Conservation (phyloP, 805 yeast genomes). For the Kazachstania martiniae region DNA sequence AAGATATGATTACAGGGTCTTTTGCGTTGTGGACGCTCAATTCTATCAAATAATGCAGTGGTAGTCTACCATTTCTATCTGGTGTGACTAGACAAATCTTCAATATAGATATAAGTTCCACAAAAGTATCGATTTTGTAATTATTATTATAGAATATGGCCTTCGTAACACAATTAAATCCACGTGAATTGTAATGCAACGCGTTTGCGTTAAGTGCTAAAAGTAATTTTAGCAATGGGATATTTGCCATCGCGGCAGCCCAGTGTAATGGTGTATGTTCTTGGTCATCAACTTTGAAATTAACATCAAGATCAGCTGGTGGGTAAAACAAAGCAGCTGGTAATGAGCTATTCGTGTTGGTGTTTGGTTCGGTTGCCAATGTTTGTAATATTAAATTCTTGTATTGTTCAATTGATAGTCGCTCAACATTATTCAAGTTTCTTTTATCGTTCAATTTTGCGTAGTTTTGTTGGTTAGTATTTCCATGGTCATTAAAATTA, state of each 20-base stretch:
- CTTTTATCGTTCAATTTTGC: not conserved
- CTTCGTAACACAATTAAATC: slow-evolving; percentile 62
- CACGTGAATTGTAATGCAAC: slow-evolving; percentile 39
- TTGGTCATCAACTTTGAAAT: slow-evolving; percentile 64
- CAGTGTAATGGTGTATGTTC: slow-evolving; percentile 78
- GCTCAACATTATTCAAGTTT: not conserved
- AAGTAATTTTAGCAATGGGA: slow-evolving; percentile 45
- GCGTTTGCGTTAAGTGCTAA: slow-evolving; percentile 54
- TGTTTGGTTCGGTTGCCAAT: slow-evolving; percentile 24
- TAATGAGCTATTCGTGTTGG: slow-evolving; percentile 21
- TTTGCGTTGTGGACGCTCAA: slow-evolving; percentile 40
- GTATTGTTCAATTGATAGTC: slow-evolving; percentile 11
- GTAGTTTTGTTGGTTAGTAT: too few species aligned
- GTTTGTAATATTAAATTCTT: slow-evolving; percentile 21
- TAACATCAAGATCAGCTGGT: slow-evolving; percentile 52
- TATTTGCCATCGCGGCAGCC: slow-evolving; percentile 74
- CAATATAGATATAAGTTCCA: slow-evolving; percentile 44
- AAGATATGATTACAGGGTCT: slow-evolving; percentile 37
- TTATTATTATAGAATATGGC: slow-evolving; percentile 64
- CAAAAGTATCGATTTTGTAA: slow-evolving; percentile 51
- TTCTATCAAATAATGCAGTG: slow-evolving; percentile 57
- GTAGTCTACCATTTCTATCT: slow-evolving; percentile 61
- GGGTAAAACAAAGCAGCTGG: slow-evolving; percentile 38
- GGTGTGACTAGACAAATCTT: slow-evolving; percentile 61
- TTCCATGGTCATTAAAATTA: too few species aligned